Base-by-base conservation (phyloP, 2,329 filamentous ascomycete species). In the Tolypocladium sp. region DNA sequence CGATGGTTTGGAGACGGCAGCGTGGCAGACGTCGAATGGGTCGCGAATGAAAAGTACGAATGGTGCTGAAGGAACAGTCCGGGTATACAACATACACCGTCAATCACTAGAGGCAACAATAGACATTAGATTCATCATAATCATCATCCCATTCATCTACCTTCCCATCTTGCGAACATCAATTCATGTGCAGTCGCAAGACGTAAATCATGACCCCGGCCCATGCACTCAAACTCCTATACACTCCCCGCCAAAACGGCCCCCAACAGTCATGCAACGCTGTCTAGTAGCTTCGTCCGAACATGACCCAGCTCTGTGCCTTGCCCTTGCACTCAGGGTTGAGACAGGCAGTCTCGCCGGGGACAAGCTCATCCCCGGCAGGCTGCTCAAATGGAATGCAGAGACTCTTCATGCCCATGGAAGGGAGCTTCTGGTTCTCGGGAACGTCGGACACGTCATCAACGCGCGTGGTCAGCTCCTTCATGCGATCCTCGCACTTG, bases 401-500 rank as follows among this genome's bases (percentile, higher is more conserved):
- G 74, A 76, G 84, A 74, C 73, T 87, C 86, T 79, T 90, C 89
- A 79, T 86, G 68, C 83, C 83, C 83, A 85, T 86, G 57, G 78
- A 79, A 33, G 82, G 81, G 22, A 77, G 74, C 69, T 79, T 79
- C 65, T 82, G 79, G 65, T 77, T 76, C 63, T 83, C 81, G 55
- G 82, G 78, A 40, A 78, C 72, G 56, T 76, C 74, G 58, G 79
- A 74, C 66, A 80, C 84, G 58, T 85, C 81, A 60, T 86, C 87
- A 66, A 87, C 89, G 64, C 89, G 88, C 51, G 89, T 91, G 63
- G 91, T 96, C 71, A 92, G 81, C 59, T 95, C 91, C 84, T 97
- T 97, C 79, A 97, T 91, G 73, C 91, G 85, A 68, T 97, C 93
- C 76, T 97, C 93, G 70, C 93, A 97, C 72, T 90, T 86, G 65